Base-by-base conservation (phyloP, 169 alveolate genomes). In the Plasmodium cynomolgi region DNA sequence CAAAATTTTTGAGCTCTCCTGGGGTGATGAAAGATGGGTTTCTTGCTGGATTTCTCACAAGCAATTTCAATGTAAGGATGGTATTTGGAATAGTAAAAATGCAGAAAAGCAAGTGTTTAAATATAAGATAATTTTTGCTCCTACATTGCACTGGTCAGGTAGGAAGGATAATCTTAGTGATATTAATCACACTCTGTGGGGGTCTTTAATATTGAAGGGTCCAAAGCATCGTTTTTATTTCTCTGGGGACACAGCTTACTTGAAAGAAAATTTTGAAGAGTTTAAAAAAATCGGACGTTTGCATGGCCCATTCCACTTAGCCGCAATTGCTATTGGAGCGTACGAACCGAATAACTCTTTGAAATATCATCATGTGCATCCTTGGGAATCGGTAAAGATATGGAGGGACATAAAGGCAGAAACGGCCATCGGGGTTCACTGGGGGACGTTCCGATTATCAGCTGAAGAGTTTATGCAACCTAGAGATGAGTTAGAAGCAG, bases 1-100 rank as follows among this genome's bases (percentile, higher is more conserved):
- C 17, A 86, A 86, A 33, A 86, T 86, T 75, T 86, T 31, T 77
- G 93, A 86, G 44, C 8, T 86, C 6, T 86, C 93, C 2, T 86
- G 93, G 93, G 93, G 93, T 15, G 93, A 86, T 86, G 93, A 86
- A 77, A 75, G 93, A 77, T 86, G 93, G 93, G 34, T 86, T 2
- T 86, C 93, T 0, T 86, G 93, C 17, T 86, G 93, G 93, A 86
- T 86, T 34, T 75, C 84, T 0, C 33, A 39, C 11, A 86, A 77
- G 8, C 86, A 86, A 77, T 86, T 86, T 56, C 29, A 75, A 20
- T 86, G 93, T 86, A 77, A 34, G 44, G 93, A 86, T 86, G 93
- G 93, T 1, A 75, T 86, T 34, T 86, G 93, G 93, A 86, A 86
- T 2, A 86, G 86, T 77, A 86, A 86, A 71, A 86, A 77, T 29